Evolutionary conservation across 768 basidiomycete genomes (phyloP), one percentile per base, ranked within the genome.

Genomic region (Zangia roseola): DNA sequence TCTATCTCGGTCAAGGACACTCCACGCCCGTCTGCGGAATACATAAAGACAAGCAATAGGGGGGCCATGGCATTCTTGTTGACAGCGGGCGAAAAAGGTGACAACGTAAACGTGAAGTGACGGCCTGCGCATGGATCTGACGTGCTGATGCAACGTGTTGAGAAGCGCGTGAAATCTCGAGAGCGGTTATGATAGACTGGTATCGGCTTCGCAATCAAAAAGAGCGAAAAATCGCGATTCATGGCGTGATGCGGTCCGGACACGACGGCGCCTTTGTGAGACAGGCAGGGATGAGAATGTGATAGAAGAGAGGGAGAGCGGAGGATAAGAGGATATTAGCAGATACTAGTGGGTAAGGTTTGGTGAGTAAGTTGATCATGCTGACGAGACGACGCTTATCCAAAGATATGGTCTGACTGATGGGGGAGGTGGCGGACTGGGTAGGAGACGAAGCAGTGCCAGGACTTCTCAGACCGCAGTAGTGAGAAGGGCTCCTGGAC

Each of bases 1-100:
- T 43, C 62, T 52, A 69, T 64, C 63, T 64, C 57, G 65, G 67
- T 54, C 54, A 45, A 65, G 35, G 47, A 57, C 37, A 65, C 64
- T 67, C 64, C 67, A 69, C 61, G 59, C 63, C 43, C 53, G 53
- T 67, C 63, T 64, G 63, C 63, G 63, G 63, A 67, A 57, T 69
- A 66, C 64, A 67, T 69, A 67, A 67, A 49, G 64, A 55, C 64
- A 54, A 64, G 57, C 53, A 58, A 58, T 63, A 66, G 67, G 62
- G 59, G 31, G 59, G 47, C 60, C 57, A 68, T 56, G 52, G 63
- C 53, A 41, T 53, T 53, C 40, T 64, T 46, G 59, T 53, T 52
- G 55, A 60, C 45, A 43, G 56, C 36, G 34, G 47, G 37, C 54
- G 47, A 47, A 56, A 55, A 42, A 28, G 39, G 67, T 54, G 58